phyloP scores from a whole-genome alignment of 345 rosid genomes.

The Toxicodendron radicans region DNA sequence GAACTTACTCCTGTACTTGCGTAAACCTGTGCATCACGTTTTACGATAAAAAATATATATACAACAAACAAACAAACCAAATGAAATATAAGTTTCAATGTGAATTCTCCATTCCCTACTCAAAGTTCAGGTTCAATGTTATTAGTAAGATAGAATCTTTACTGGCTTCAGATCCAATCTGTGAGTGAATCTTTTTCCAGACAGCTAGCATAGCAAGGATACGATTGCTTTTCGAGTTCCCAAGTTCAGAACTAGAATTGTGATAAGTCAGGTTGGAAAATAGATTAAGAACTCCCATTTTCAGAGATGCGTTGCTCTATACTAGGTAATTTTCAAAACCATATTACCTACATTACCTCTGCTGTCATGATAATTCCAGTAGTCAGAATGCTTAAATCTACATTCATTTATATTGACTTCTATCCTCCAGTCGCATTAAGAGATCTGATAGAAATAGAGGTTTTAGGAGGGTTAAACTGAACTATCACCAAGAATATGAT shows the following conservation, averaged over 20 bases:
- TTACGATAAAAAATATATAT: too few species aligned
- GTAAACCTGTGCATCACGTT: too few species aligned
- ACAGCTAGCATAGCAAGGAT: neutral
- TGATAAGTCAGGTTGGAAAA: neutral
- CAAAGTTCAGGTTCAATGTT: too few species aligned
- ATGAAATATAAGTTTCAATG: neutral
- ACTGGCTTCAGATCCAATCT: neutral
- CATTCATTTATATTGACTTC: neutral
- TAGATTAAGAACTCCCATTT: neutral
- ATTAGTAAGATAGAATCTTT: too few species aligned
- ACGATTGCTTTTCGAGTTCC: neutral
- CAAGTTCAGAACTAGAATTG: neutral
- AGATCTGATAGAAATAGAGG: too few species aligned
- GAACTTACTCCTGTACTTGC: too few species aligned
- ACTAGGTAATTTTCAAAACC: neutral
- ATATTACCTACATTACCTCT: neutral
- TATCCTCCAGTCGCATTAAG: too few species aligned
- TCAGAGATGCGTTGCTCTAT: neutral
- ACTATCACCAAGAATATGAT: too few species aligned
- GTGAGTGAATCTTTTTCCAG: slow-evolving; percentile 1
- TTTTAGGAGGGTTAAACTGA: too few species aligned
- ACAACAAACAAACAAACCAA: neutral
- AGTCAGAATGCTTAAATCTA: too few species aligned
- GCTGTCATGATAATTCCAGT: neutral
- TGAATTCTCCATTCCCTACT: too few species aligned